phyloP scores from a whole-genome alignment of 2,329 filamentous ascomycete genomes.

The Fusarium piperis region DNA sequence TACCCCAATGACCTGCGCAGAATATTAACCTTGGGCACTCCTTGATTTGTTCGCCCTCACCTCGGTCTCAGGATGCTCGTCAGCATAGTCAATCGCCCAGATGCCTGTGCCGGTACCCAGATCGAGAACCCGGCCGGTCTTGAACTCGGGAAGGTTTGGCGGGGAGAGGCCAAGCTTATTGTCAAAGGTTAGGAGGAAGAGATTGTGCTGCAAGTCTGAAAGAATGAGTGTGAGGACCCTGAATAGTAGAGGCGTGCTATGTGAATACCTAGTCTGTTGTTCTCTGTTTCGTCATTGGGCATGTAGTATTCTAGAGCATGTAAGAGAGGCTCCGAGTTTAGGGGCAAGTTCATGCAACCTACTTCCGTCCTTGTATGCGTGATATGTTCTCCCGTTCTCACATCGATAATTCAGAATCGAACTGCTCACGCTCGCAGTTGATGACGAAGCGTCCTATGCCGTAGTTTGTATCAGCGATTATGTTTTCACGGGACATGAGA shows the following conservation, averaged over 20 bases:
- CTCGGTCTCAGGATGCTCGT: not conserved
- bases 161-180: not conserved
- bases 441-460: not conserved
- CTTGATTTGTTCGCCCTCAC: not conserved
- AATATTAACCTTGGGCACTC: not conserved
- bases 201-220: not conserved
- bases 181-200: slow-evolving; percentile 1
- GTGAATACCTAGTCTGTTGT: not conserved
- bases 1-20: not conserved
- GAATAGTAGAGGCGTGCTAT: not conserved
- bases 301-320: not conserved
- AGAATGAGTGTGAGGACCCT: not conserved
- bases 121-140: not conserved
- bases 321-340: not conserved
- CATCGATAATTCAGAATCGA: slow-evolving; percentile 6
- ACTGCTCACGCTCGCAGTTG: not conserved
- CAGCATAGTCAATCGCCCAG: not conserved
- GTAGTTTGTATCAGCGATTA: not conserved
- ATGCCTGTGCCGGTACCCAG: not conserved
- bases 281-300: slow-evolving; percentile 2
- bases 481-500: not conserved
- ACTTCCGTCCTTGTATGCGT: slow-evolving; percentile 11
- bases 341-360: not conserved
- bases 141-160: not conserved
- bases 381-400: slow-evolving; percentile 7